phyloP scores from a whole-genome alignment of 805 yeast genomes.

The Candida ipomoeae region DNA sequence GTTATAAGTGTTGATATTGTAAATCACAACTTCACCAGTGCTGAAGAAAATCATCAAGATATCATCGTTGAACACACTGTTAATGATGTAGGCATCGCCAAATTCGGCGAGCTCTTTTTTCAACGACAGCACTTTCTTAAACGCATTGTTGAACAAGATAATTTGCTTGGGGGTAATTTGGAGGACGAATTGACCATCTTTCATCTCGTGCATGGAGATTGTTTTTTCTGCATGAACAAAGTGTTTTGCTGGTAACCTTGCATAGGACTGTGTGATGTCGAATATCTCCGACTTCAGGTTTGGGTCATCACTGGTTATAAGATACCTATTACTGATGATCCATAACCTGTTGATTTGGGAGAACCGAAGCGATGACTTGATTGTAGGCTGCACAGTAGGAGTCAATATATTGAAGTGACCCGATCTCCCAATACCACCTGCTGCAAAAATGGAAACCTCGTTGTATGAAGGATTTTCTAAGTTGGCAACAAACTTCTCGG shows the following conservation, averaged over 20 bases:
- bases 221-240: constrained; percentile 64
- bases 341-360: constrained; percentile 72
- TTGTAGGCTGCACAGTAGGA: constrained; percentile 64
- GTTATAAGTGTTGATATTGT: constrained; percentile 37
- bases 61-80: constrained; percentile 60
- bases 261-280: constrained; percentile 57
- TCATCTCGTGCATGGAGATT: constrained; percentile 59
- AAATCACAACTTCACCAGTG: constrained; percentile 66
- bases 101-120: constrained; percentile 30
- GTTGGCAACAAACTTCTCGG: constrained; percentile 54
- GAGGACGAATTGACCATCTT: constrained; percentile 53
- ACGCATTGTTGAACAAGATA: constrained; percentile 54
- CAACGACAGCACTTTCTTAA: constrained; percentile 49
- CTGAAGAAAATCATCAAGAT: constrained; percentile 59
- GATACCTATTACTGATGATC: constrained; percentile 60
- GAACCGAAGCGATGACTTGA: constrained; percentile 65
- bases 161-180: constrained; percentile 71
- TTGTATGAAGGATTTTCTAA: constrained; percentile 62
- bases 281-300: constrained; percentile 66
- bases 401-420: constrained; percentile 59
- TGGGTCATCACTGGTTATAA: constrained; percentile 67
- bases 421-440: constrained; percentile 58
- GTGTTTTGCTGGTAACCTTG: constrained; percentile 55
- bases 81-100: constrained; percentile 56
- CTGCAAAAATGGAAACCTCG: constrained; percentile 64